Conservation (phyloP, 2,329 filamentous ascomycete genomes). For the Fusarium pseudoanthophilum region DNA sequence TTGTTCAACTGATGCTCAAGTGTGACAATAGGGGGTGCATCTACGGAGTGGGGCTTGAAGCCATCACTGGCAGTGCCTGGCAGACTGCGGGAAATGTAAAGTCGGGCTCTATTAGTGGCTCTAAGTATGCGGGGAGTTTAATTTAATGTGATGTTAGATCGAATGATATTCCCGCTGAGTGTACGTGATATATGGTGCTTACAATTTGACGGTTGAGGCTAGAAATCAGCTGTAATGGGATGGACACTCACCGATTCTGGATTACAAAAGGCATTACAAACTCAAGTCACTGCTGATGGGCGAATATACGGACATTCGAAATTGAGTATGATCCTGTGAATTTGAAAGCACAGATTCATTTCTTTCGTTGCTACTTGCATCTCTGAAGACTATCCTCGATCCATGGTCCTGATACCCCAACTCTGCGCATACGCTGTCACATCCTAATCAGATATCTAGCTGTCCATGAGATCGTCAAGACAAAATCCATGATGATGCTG, state of each 20-base stretch:
- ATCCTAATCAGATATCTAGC: constrained; percentile 34
- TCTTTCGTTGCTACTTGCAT: constrained; percentile 1
- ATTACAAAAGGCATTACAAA: not conserved
- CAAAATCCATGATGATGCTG: not conserved
- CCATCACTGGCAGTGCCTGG: not conserved
- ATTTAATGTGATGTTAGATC: not conserved
- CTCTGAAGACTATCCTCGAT: constrained; percentile 5
- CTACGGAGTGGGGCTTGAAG: not conserved
- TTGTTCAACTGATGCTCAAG: constrained; percentile 19
- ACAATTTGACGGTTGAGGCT: not conserved
- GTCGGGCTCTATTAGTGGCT: not conserved
- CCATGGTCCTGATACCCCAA: constrained; percentile 22
- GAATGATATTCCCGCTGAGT: not conserved
- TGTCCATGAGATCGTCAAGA: constrained; percentile 14
- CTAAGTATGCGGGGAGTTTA: too few species aligned
- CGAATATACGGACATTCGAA: not conserved
- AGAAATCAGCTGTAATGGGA: not conserved
- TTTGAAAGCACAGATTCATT: not conserved
- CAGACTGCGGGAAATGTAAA: not conserved
- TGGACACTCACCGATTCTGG: not conserved
- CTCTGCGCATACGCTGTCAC: constrained; percentile 12
- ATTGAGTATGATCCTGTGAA: not conserved
- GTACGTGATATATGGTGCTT: not conserved
- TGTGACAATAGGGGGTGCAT: constrained; percentile 13
- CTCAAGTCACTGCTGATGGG: too few species aligned